Evolutionary conservation across 2,329 filamentous ascomycete species (phyloP), one percentile per base, ranked within the genome.

Genomic region (Tolypocladium endophyticum): DNA sequence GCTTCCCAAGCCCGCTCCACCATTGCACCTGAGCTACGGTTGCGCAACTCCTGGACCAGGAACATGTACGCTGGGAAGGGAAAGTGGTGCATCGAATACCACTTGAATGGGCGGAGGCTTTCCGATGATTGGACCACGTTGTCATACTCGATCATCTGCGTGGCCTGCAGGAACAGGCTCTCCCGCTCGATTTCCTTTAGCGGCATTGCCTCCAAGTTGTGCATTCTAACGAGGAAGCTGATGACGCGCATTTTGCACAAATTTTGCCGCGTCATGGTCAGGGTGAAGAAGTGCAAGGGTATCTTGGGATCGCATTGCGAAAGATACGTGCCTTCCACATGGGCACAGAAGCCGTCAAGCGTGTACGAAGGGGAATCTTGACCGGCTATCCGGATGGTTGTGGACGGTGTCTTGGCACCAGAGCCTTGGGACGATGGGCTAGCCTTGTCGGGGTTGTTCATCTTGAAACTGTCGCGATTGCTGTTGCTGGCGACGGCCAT

Each of bases 41-140:
- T 70, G 7, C 80, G 79, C 43, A 86, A 73, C 65, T 85, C 82
- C 56, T 78, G 79, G 16, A 84, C 76, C 28, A 86, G 73, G 65
- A 82, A 84, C 69, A 86, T 82, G 69, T 85, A 86, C 1, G 81
- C 83, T 2, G 82, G 82, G 62, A 86, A 79, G 11, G 83, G 83
- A 59, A 85, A 83, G 67, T 85, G 77, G 65, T 84, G 79, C 63
- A 79, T 75, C 0, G 81, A 82, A 66, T 82, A 86, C 83, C 83
- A 86, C 57, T 74, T 74, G 64, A 82, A 86, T 2, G 79, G 76
- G 20, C 76, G 76, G 4, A 86, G 71, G 56, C 71, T 76, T 20
- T 81, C 77, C 7, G 78, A 76, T 1, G 75, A 74, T 62, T 84
- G 80, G 28, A 85, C 77, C 41, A 80, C 66, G 61, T 81, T 83